Evolutionary conservation across 345 rosid genomes (phyloP).

Genomic region (Pseudoturritis turrita): DNA sequence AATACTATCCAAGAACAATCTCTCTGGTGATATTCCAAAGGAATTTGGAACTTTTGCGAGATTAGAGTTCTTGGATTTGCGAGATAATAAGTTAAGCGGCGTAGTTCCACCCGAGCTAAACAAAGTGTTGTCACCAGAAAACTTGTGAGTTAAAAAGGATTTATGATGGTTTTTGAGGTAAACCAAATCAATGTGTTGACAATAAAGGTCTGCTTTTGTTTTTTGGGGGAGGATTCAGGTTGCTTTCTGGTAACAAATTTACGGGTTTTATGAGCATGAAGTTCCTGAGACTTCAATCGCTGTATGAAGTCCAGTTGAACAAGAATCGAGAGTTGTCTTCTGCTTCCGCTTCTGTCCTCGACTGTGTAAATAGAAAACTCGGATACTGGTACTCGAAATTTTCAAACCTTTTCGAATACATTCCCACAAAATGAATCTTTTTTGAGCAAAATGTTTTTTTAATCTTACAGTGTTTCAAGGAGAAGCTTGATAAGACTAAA

Average conservation of each 20-base stretch:
- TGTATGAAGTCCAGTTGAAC: constrained; percentile 53
- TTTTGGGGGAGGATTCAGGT: constrained; percentile 47
- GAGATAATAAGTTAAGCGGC: constrained; percentile 67
- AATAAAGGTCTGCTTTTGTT: background rate
- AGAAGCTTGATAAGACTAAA: constrained; percentile 38
- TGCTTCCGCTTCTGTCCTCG: constrained; percentile 12
- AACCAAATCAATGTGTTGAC: background rate
- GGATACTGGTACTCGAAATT: constrained; percentile 49
- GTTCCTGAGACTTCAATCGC: constrained; percentile 50
- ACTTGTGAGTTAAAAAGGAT: constrained; percentile 52
- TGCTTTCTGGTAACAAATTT: constrained; percentile 66
- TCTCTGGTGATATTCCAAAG: constrained; percentile 63
- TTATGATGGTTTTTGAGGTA: background rate
- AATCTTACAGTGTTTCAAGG: constrained; percentile 46
- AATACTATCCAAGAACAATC: constrained; percentile 45
- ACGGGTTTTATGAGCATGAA: constrained; percentile 46
- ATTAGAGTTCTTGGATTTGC: constrained; percentile 63
- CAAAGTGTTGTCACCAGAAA: constrained; percentile 42
- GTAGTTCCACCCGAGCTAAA: constrained; percentile 56
- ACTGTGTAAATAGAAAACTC: constrained; percentile 52
- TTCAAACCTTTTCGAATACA: background rate
- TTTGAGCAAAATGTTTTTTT: background rate
- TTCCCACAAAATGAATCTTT: background rate
- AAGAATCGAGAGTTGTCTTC: constrained; percentile 32
- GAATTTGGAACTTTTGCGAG: constrained; percentile 55